Evolutionary conservation across 331 rosid species (phyloP).

Genomic region (Acacia pycnantha): DNA sequence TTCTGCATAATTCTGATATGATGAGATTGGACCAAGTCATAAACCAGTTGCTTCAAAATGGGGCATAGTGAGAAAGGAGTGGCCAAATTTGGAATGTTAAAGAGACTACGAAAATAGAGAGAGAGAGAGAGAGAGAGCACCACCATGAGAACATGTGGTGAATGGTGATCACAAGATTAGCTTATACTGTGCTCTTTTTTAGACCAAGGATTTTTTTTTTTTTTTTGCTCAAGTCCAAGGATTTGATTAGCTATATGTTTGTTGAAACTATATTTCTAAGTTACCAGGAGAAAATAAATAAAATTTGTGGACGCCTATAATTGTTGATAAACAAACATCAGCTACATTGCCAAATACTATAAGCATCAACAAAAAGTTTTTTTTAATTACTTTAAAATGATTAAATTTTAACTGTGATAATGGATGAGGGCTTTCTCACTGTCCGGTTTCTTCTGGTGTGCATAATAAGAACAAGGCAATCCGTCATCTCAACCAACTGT

Average conservation of each 20-base stretch:
- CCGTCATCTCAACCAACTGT: background rate
- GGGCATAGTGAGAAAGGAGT: background rate
- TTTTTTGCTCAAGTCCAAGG: no score
- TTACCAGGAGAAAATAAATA: background rate
- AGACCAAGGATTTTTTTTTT: background rate
- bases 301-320: background rate
- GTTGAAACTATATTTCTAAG: background rate
- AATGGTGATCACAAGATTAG: background rate
- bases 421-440: background rate
- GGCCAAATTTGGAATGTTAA: background rate
- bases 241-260: background rate
- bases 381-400: no score
- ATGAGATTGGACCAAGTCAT: background rate
- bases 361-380: no score
- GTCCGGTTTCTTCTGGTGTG: background rate
- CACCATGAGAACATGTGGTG: background rate
- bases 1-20: background rate
- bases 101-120: background rate
- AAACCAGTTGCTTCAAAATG: background rate
- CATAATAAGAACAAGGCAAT: background rate
- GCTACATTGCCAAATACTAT: background rate
- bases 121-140: background rate
- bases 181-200: background rate
- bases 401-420: background rate
- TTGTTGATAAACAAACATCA: background rate